Evolutionary conservation across 1,284 basidiomycete species (phyloP), one percentile per base, ranked within the genome.

Genomic region (Coniferiporia weirii): DNA sequence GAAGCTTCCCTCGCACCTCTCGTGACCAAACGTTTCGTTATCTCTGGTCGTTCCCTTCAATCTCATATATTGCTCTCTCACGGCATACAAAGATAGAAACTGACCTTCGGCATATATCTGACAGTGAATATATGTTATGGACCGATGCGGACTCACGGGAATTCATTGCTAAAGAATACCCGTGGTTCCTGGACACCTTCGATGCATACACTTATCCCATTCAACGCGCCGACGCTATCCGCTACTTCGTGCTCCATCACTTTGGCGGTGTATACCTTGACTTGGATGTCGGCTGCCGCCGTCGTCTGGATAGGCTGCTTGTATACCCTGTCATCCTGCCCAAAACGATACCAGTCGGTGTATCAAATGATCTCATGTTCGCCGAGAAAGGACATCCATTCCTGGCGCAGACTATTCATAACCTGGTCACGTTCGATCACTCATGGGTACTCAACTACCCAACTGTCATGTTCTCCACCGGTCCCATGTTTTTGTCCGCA

Each of bases 391-490:
- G 78, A 0, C 94, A 96, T 66, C 89, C 93, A 1, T 95, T 99
- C 77, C 84, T 98, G 78, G 86, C 89, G 40, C 91, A 95, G 72
- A 90, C 94, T 53, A 96, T 98, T 66, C 89, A 96, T 75, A 93
- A 88, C 66, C 84, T 98, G 63, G 81, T 87, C 68, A 87, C 87
- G n/a, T 99, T 96, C 72, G 91, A 98, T 75, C 93, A 96, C 73
- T 83, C 85, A 57, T 98, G 93, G 84, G 72, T 97, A 56, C 84
- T 94, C 69, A 95, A 98, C 74, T 99, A 99, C 68, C 96, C 97
- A 35, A 99, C 96, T 38, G 96, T 99, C 76, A 99, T 99, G 96
- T 99, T 99, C 77, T 94, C 93, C 52, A 99, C 97, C 0, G 96
- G 96, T 1, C 87, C 93, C 71, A 93, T 95, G 93, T 93, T 95